Evolutionary conservation across 371 early-diverging fungal genomes (phyloP).

Genomic region (Synchytrium microbalum): DNA sequence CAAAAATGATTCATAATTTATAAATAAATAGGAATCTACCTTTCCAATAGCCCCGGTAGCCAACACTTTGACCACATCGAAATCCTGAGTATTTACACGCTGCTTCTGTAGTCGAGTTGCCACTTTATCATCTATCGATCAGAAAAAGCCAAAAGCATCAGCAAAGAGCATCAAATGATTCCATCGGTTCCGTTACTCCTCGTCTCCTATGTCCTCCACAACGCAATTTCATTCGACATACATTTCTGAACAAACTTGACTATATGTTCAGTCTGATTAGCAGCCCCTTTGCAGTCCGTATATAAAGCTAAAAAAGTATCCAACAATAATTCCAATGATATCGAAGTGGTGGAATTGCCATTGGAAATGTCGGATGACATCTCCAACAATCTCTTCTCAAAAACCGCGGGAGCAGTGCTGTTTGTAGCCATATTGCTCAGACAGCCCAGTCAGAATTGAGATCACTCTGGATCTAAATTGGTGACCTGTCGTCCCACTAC

Average conservation of each 20-base stretch:
- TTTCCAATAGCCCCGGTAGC: slow-evolving; percentile 90
- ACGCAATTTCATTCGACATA: slow-evolving; percentile 16
- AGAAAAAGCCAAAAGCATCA: too few relatives aligned
- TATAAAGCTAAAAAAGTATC: slow-evolving; percentile 56
- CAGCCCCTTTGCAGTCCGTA: slow-evolving; percentile 49
- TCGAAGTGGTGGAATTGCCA: slow-evolving; percentile 15
- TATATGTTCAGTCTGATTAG: slow-evolving; percentile 42
- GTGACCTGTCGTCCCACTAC: too few relatives aligned
- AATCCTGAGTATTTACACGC: slow-evolving; percentile 73
- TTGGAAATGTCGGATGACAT: slow-evolving; percentile 17
- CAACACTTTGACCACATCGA: slow-evolving; percentile 75
- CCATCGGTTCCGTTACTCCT: too few relatives aligned
- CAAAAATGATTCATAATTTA: slow-evolving; percentile 4
- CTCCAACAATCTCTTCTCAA: slow-evolving; percentile 19
- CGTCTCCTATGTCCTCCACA: too few relatives aligned
- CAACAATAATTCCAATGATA: slow-evolving; percentile 49
- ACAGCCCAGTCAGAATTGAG: too few relatives aligned
- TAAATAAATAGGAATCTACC: slow-evolving; percentile 36
- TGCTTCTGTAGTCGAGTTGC: slow-evolving; percentile 47
- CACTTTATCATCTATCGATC: slow-evolving; percentile 48
- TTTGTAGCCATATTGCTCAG: too few relatives aligned
- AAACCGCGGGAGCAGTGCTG: too few relatives aligned
- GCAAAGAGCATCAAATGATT: neutral
- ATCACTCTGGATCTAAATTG: too few relatives aligned
- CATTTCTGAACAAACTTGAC: slow-evolving; percentile 47